Evolutionary conservation across 2,329 filamentous ascomycete species (phyloP).

Genomic region (Coniochaeta hoffmannii): DNA sequence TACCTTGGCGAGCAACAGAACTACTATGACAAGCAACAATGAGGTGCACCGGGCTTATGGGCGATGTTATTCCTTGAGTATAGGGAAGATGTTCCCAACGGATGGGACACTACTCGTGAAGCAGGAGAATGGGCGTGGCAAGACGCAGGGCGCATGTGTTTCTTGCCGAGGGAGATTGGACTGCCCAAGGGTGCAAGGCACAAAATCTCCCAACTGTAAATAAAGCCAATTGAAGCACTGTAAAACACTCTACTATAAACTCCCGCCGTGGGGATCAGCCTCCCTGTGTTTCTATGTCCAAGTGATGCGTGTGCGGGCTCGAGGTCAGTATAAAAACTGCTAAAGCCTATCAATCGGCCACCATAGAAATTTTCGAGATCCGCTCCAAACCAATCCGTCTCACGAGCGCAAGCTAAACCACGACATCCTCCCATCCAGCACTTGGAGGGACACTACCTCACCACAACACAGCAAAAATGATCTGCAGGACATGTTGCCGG

Average conservation of each 20-base stretch:
- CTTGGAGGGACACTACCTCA: constrained; percentile 9
- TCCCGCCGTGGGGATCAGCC: background rate
- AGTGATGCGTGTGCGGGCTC: background rate
- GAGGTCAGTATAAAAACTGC: constrained; percentile 13
- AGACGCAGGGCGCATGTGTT: background rate
- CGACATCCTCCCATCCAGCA: constrained; percentile 2
- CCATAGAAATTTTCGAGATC: constrained; percentile 20
- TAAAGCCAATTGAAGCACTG: background rate
- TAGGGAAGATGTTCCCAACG: background rate
- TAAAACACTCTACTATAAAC: background rate
- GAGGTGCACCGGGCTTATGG: background rate
- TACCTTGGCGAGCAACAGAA: constrained; percentile 76
- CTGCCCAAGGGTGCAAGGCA: constrained; percentile 1
- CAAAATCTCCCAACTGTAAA: constrained; percentile 1
- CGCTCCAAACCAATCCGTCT: background rate
- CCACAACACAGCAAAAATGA: constrained; percentile 26
- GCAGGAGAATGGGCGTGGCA: background rate
- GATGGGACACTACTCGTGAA: background rate
- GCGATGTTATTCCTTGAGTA: background rate
- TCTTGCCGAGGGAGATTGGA: background rate
- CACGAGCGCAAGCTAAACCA: background rate
- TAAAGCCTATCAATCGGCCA: constrained; percentile 7
- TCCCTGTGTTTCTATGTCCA: background rate
- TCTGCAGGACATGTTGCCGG: constrained; percentile 43
- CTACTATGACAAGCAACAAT: constrained; percentile 47